These are phyloP conservation scores for Castanea mollissima DNA, from an alignment of 306 rosid genomes.

Conservation along the genomic window DNA sequence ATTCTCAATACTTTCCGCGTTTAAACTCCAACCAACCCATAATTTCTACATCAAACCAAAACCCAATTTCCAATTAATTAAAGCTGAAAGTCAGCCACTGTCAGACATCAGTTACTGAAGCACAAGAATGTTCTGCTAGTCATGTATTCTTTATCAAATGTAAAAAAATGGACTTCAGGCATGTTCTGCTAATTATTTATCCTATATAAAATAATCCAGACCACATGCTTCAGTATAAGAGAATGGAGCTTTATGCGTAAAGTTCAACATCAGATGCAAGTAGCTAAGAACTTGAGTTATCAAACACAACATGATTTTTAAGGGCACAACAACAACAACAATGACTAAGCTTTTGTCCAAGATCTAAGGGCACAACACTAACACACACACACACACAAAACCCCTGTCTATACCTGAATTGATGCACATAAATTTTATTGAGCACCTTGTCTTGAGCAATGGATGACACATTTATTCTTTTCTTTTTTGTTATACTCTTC, in stretches of 20 bases:
- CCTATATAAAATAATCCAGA: neutral
- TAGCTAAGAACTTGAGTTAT: neutral
- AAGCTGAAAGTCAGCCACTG: too few relatives aligned
- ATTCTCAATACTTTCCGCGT: too few relatives aligned
- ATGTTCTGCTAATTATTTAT: neutral
- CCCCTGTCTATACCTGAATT: conserved; percentile 43
- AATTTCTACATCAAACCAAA: too few relatives aligned
- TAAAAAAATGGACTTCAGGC: neutral
- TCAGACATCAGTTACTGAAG: too few relatives aligned
- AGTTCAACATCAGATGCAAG: neutral
- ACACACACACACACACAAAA: conserved; percentile 1
- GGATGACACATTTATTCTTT: too few relatives aligned
- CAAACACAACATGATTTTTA: neutral
- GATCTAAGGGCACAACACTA: neutral
- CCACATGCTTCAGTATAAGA: neutral
- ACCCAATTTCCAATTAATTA: too few relatives aligned
- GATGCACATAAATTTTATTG: conserved; percentile 51
- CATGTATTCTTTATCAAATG: neutral
- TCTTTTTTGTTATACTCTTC: too few relatives aligned
- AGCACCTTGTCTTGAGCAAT: conserved; percentile 52
- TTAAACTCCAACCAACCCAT: too few relatives aligned
- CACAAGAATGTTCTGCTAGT: too few relatives aligned
- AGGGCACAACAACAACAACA: neutral
- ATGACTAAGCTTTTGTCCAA: too few relatives aligned
- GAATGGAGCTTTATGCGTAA: neutral